phyloP scores from a whole-genome alignment of 208 protist species.

The Leishmania major region DNA sequence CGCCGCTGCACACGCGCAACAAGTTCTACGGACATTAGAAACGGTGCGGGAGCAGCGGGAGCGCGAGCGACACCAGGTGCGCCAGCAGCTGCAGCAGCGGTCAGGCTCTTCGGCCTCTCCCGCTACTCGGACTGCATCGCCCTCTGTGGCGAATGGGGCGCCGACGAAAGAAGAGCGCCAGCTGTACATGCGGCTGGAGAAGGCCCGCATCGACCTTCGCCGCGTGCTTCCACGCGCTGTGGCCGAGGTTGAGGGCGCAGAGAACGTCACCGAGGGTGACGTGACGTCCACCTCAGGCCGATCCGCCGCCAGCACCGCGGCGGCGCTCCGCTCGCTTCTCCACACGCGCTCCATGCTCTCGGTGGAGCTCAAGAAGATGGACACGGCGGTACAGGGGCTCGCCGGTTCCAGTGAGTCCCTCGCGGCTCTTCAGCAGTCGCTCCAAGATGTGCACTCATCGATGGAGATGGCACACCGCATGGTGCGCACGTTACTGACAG shows the following conservation, averaged over 20 bases:
- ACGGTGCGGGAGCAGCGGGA: constrained; percentile 31
- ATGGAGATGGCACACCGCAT: constrained; percentile 64
- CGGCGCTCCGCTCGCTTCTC: constrained; percentile 70
- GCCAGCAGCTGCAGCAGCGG: background rate
- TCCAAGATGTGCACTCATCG: constrained; percentile 70
- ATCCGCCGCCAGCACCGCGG: constrained; percentile 39
- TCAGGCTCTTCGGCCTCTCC: background rate
- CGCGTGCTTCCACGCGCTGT: constrained; percentile 49
- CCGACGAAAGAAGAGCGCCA: constrained; percentile 8
- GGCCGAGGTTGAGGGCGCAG: constrained; percentile 40
- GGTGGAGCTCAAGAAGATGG: constrained; percentile 77
- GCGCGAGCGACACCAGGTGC: constrained; percentile 17
- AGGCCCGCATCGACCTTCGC: constrained; percentile 44
- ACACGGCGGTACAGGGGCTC: constrained; percentile 61
- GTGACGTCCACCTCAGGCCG: constrained; percentile 16
- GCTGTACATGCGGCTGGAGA: constrained; percentile 32
- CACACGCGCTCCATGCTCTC: constrained; percentile 76
- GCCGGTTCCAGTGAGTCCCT: constrained; percentile 52
- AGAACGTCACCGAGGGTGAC: background rate
- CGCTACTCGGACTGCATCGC: background rate
- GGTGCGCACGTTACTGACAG: constrained; percentile 55
- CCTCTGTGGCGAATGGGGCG: background rate
- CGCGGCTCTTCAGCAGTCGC: constrained; percentile 42
- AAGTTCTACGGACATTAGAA: constrained; percentile 39
- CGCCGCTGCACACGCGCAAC: constrained; percentile 51